Percentiles rank a stretch among this genome's conserved stretches.
Evolutionary conservation across 192 early-diverging fungal genomes (phyloP).

Genomic region (Cladochytrium replicatum): DNA sequence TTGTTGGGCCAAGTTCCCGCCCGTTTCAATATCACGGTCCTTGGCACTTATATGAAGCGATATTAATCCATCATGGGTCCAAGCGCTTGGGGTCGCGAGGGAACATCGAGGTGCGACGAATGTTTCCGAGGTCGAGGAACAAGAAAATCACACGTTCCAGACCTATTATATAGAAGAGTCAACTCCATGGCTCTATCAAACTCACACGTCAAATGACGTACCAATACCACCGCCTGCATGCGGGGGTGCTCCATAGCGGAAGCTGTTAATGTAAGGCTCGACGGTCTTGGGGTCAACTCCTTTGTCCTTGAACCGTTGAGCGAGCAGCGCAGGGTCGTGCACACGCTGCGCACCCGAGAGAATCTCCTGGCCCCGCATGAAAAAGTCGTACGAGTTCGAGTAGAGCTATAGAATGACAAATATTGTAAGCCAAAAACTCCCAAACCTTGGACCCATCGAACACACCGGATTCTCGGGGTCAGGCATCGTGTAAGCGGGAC

Average conservation of each 20-base stretch:
- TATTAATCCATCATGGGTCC: constrained; percentile 56
- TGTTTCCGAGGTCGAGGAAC: constrained; percentile 89
- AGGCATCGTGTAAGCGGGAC: constrained; percentile 99
- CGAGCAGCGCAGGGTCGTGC: constrained; percentile 76
- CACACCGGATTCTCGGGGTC: constrained; percentile 65
- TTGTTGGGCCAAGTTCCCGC: no score
- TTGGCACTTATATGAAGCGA: no score
- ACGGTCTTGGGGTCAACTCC: constrained; percentile 72
- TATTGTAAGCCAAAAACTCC: constrained; percentile 7
- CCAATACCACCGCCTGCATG: constrained; percentile 97
- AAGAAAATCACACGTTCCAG: constrained; percentile 97
- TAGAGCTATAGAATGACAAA: constrained; percentile 44
- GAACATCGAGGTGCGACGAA: constrained; percentile 85
- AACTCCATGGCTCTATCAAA: constrained; percentile 3
- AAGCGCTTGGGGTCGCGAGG: constrained; percentile 95
- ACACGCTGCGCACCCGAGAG: constrained; percentile 98
- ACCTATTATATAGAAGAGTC: constrained; percentile 24
- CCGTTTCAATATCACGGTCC: no score
- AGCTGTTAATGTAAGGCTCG: constrained; percentile 86
- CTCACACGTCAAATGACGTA: constrained; percentile 7
- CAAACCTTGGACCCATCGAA: not conserved
- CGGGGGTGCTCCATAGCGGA: constrained; percentile 92
- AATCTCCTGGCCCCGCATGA: constrained; percentile 98
- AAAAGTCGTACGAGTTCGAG: constrained; percentile 99
- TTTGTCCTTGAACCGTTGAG: constrained; percentile 65